These are phyloP conservation scores for Aspergillus avenaceus DNA, from an alignment of 495 filamentous ascomycete species.

Conservation along the genomic window DNA sequence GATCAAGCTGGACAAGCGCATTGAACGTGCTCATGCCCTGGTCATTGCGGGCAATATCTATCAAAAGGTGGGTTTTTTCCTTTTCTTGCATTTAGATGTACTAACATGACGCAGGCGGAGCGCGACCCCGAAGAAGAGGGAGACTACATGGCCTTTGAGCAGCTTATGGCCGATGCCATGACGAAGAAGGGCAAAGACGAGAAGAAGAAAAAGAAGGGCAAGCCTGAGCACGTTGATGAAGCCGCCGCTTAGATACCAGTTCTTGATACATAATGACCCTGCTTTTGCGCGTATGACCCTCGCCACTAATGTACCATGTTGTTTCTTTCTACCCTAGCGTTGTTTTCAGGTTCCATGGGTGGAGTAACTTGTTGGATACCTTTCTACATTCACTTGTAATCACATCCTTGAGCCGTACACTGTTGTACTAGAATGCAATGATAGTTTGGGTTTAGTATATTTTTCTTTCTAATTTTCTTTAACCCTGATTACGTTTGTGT, in stretches of 20 bases:
- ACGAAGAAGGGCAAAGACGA: slow-evolving; percentile 84
- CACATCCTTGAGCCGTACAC: neutral
- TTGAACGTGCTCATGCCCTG: slow-evolving; percentile 87
- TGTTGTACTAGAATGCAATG: too few relatives aligned
- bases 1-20: slow-evolving; percentile 74
- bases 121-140: slow-evolving; percentile 94
- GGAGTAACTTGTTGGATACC: neutral
- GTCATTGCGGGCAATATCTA: slow-evolving; percentile 86
- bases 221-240: slow-evolving; percentile 16
- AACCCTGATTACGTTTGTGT: too few relatives aligned
- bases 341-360: neutral
- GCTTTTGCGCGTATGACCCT: too few relatives aligned
- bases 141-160: slow-evolving; percentile 98
- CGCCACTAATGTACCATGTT: neutral
- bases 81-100: neutral
- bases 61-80: slow-evolving; percentile 58
- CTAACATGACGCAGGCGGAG: slow-evolving; percentile 59
- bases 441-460: too few relatives aligned
- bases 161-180: slow-evolving; percentile 93
- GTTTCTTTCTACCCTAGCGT: neutral
- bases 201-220: slow-evolving; percentile 60
- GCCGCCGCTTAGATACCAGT: neutral
- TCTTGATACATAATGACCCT: neutral
- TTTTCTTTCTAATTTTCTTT: too few relatives aligned
- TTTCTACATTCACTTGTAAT: neutral